Conservation (phyloP, 805 yeast species). For the Ogataea glucozyma region DNA sequence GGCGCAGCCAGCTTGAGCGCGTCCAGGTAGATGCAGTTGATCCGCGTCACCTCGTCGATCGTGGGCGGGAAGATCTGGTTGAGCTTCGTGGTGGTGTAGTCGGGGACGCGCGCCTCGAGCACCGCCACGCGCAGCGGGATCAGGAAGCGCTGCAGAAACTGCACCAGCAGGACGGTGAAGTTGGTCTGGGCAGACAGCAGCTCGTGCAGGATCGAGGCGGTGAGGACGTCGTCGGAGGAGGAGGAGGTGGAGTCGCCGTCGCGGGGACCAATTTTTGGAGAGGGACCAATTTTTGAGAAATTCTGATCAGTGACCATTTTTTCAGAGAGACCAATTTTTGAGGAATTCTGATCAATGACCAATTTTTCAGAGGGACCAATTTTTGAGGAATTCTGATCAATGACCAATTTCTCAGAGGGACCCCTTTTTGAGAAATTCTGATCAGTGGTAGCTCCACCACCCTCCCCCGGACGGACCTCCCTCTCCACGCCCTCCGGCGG, state of each 20-base stretch:
- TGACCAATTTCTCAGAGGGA: too few relatives aligned
- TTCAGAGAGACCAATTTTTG: too few relatives aligned
- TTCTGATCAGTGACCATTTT: too few relatives aligned
- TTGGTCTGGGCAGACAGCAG: conserved; percentile 70
- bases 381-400: too few relatives aligned
- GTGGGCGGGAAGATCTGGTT: conserved; percentile 92
- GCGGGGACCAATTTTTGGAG: too few relatives aligned
- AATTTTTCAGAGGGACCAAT: too few relatives aligned
- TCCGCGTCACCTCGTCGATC: conserved; percentile 87
- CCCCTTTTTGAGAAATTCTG: too few relatives aligned
- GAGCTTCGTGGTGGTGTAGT: conserved; percentile 60
- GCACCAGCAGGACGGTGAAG: conserved; percentile 69
- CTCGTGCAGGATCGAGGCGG: conserved; percentile 63
- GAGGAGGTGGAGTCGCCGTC: too few relatives aligned
- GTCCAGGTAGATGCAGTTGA: conserved; percentile 81
- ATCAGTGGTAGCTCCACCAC: too few relatives aligned
- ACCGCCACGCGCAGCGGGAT: conserved; percentile 77
- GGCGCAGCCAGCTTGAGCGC: conserved; percentile 66
- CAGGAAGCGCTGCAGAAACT: conserved; percentile 73
- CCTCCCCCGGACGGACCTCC: too few relatives aligned
- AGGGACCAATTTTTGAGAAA: too few relatives aligned
- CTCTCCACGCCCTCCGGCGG: conserved; percentile 51
- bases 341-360: too few relatives aligned
- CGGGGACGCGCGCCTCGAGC: conserved; percentile 52
- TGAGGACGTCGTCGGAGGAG: conserved; percentile 36